Evolutionary conservation across 139 green algal genomes (phyloP), one percentile per base, ranked within the genome.

Genomic region (Chlorella sp.): DNA sequence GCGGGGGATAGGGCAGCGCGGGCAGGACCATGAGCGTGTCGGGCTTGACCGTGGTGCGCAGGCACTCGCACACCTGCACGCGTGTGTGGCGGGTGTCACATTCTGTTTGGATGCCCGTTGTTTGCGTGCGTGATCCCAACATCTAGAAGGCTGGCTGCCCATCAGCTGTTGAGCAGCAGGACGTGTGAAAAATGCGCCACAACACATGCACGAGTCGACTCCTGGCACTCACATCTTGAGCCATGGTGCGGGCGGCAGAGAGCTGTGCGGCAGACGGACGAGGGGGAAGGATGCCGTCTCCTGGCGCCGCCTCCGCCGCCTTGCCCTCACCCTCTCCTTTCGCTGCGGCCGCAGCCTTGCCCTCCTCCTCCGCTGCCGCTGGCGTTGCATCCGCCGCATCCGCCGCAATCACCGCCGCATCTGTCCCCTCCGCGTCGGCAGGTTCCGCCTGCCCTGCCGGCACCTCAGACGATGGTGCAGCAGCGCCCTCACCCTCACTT

Each of bases 21-120:
- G 84, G 84, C n/a, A 85, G 34, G 5, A 89, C 80, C 63, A 86
- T 80, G n/a, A 89, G 62, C 17, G 83, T 83, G 67, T 89, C 84
- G 3, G 73, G 49, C 74, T 86, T 86, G 2, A 89, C 76, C 0
- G 80, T 82, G 33, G 61, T 36, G 0, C 76, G 71, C n/a, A 89
- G 36, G 22, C 79, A 71, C 5, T 87, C 80, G 31, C 66, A 70
- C 61, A 88, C 63, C 70, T 85, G 69, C 26, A 34, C 49, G n/a
- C n/a, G n/a, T n/a, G n/a, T n/a, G n/a, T n/a, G n/a, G n/a, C n/a
- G n/a, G n/a, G n/a, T n/a, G n/a, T n/a, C n/a, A n/a, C n/a, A n/a
- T n/a, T n/a, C n/a, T n/a, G n/a, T n/a, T n/a, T n/a, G n/a, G n/a
- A n/a, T n/a, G n/a, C n/a, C n/a, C n/a, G n/a, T n/a, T n/a, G n/a